phyloP scores from a whole-genome alignment of 768 basidiomycete species.

The Cyathus striatus region DNA sequence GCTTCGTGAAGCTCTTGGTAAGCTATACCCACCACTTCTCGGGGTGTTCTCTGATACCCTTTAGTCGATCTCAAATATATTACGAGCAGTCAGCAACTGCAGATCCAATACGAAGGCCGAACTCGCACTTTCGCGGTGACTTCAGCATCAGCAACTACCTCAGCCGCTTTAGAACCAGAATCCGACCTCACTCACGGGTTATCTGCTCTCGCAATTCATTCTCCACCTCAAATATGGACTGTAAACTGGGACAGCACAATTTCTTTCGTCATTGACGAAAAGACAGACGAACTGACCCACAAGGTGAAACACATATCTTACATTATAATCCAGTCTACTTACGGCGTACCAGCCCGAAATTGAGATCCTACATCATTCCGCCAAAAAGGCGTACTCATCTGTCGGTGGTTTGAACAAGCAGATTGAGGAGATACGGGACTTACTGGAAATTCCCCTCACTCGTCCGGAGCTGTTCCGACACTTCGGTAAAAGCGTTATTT shows the following conservation, averaged over 20 bases:
- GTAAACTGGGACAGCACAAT: constrained; percentile 68
- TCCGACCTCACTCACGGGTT: constrained; percentile 36
- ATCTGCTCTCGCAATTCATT: constrained; percentile 36
- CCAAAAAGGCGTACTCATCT: constrained; percentile 62
- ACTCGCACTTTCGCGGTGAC: constrained; percentile 52
- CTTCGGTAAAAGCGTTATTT: constrained; percentile 21
- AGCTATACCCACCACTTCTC: constrained; percentile 13
- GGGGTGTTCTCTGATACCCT: constrained; percentile 4
- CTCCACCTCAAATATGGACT: constrained; percentile 45
- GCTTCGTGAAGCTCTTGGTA: constrained; percentile 66
- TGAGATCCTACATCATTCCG: constrained; percentile 39
- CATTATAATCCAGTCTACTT: too few relatives aligned
- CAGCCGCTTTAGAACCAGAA: constrained; percentile 11
- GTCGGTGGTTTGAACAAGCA: constrained; percentile 89
- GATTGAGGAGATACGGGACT: constrained; percentile 65
- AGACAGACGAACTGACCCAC: constrained; percentile 14
- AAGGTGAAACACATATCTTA: constrained; percentile 25
- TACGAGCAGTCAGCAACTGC: constrained; percentile 52
- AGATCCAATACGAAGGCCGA: constrained; percentile 59
- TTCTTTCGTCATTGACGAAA: constrained; percentile 18
- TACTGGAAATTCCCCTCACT: constrained; percentile 27
- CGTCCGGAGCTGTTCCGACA: constrained; percentile 26
- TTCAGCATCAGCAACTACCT: constrained; percentile 30
- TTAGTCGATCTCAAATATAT: constrained; percentile 76
- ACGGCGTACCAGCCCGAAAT: constrained; percentile 38